These are phyloP conservation scores for Daldinia loculata DNA, from an alignment of 495 filamentous ascomycete species.

Conservation along the genomic window DNA sequence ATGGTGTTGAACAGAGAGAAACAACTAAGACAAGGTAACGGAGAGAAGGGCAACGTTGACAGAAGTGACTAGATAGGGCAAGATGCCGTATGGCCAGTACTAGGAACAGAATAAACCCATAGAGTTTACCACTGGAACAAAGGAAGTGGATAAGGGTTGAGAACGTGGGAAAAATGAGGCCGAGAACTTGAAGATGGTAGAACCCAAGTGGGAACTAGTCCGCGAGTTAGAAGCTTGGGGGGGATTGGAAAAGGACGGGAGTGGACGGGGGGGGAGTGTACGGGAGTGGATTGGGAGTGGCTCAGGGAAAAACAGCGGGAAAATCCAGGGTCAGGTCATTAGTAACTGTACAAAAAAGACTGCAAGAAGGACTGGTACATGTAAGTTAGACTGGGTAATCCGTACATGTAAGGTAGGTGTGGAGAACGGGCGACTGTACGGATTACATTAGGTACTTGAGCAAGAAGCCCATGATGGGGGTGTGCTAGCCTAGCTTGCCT, in stretches of 20 bases:
- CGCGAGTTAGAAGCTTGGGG: constrained; percentile 19
- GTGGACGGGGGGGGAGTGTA: constrained; percentile 20
- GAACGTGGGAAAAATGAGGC: constrained; percentile 39
- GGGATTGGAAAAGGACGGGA: constrained; percentile 21
- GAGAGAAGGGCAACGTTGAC: constrained; percentile 26
- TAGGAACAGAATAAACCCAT: constrained; percentile 39
- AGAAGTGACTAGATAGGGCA: constrained; percentile 36
- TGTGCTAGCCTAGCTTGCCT: constrained; percentile 6
- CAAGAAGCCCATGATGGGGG: constrained; percentile 19
- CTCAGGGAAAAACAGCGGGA: constrained; percentile 36
- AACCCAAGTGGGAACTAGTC: constrained; percentile 39
- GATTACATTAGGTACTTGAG: not conserved
- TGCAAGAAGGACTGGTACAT: not conserved
- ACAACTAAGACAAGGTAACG: constrained; percentile 7
- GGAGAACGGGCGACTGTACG: constrained; percentile 9
- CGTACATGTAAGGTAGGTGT: constrained; percentile 26
- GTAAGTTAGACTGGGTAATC: not conserved
- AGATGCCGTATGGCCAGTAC: constrained; percentile 19
- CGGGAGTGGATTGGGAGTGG: constrained; percentile 23
- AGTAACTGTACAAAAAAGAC: constrained; percentile 1
- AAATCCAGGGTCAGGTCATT: constrained; percentile 20
- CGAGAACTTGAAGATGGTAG: constrained; percentile 38
- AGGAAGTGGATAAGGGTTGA: constrained; percentile 31
- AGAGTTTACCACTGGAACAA: constrained; percentile 20
- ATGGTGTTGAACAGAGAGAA: constrained; percentile 23